A percentile compares a stretch with the other conserved stretches of the same genome.
phyloP scores from a whole-genome alignment of 768 basidiomycete species.

The Pluteus cervinus region DNA sequence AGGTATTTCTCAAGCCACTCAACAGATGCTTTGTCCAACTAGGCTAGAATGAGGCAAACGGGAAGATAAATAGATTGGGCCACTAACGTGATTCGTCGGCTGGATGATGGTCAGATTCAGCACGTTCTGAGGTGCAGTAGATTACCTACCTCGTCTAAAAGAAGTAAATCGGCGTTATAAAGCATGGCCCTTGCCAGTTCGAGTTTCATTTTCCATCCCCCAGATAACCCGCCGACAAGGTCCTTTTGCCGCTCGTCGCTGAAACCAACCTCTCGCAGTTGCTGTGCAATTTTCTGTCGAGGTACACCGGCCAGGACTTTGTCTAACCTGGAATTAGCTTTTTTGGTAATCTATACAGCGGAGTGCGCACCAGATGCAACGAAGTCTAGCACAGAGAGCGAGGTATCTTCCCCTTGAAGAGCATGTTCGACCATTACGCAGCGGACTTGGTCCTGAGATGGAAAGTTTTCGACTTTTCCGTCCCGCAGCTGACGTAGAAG shows the following conservation, averaged over 20 bases:
- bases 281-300: conserved; percentile 68
- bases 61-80: conserved; percentile 5
- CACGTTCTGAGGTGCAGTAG: conserved; percentile 3
- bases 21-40: conserved; percentile 83
- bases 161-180: conserved; percentile 82
- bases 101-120: conserved; percentile 20
- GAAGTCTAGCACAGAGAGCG: conserved; percentile 81
- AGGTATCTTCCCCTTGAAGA: conserved; percentile 88
- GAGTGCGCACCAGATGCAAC: conserved; percentile 67
- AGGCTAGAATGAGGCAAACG: conserved; percentile 6
- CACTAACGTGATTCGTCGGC: conserved; percentile 86
- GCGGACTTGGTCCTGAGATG: conserved; percentile 77
- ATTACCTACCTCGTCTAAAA: conserved; percentile 71
- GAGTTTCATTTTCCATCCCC: conserved; percentile 99
- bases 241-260: conserved; percentile 81
- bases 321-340: conserved; percentile 37
- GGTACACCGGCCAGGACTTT: conserved; percentile 55
- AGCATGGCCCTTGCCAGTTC: conserved; percentile 96
- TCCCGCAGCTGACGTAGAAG: conserved; percentile 94
- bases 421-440: conserved; percentile 98
- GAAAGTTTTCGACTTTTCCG: conserved; percentile 95
- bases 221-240: conserved; percentile 83
- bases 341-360: conserved; percentile 2
- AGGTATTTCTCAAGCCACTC: conserved; percentile 91
- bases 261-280: conserved; percentile 87